Evolutionary conservation across 306 rosid genomes (phyloP).

Genomic region (Acmispon strigosus): DNA sequence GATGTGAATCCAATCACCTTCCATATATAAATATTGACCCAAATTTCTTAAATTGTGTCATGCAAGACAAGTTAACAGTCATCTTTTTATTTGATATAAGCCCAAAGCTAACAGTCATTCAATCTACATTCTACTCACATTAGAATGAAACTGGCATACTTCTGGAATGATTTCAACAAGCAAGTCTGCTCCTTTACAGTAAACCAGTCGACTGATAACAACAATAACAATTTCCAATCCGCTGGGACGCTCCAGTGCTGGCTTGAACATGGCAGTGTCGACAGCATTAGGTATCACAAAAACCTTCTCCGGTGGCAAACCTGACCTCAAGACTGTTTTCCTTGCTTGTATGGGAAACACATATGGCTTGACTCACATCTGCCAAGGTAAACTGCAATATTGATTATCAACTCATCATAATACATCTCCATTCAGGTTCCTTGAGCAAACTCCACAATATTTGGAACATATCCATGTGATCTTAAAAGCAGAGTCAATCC

Average conservation of each 20-base stretch:
- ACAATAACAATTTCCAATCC: conserved; percentile 56
- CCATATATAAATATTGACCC: too few relatives aligned
- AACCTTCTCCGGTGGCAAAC: conserved; percentile 81
- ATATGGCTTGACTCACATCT: conserved; percentile 86
- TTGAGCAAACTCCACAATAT: conserved; percentile 22
- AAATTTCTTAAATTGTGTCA: too few relatives aligned
- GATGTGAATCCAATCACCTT: too few relatives aligned
- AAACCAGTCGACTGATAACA: conserved; percentile 88
- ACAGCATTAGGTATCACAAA: too few relatives aligned
- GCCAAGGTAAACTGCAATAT: conserved; percentile 27
- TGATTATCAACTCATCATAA: conserved; percentile 2
- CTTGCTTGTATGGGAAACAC: conserved; percentile 96
- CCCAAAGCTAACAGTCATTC: background rate
- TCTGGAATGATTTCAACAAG: conserved; percentile 95
- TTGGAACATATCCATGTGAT: conserved; percentile 35
- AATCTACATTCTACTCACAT: conserved; percentile 49
- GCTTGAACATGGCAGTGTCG: conserved; percentile 94
- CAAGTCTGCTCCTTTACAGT: conserved; percentile 84
- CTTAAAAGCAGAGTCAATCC: conserved; percentile 34
- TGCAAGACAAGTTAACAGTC: too few relatives aligned
- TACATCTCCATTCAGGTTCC: conserved; percentile 14
- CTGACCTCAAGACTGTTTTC: conserved; percentile 81
- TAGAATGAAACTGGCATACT: conserved; percentile 69
- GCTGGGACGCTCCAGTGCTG: conserved; percentile 51
- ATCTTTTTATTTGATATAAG: too few relatives aligned